Evolutionary conservation across 176 grass and related monocot genomes (phyloP).

Genomic region (Zizania latifolia): DNA sequence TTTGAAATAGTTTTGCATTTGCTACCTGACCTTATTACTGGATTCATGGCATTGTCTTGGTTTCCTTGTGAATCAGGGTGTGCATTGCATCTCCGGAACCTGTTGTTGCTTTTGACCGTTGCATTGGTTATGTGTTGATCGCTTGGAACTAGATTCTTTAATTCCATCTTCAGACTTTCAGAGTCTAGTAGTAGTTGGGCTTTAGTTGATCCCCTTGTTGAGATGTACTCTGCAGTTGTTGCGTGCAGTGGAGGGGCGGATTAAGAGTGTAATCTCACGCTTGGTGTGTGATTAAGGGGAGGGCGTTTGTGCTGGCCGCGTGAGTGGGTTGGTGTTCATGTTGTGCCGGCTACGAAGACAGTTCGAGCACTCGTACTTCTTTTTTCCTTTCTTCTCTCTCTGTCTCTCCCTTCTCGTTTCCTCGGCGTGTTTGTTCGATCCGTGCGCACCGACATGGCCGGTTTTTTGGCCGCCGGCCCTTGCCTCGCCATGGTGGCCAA

Average conservation of each 20-base stretch:
- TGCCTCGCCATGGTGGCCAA: not conserved
- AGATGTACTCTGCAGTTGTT: not conserved
- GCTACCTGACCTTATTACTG: not conserved
- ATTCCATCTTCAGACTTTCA: not conserved
- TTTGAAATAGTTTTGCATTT: conserved; percentile 25
- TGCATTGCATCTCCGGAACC: conserved; percentile 3
- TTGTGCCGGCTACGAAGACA: conserved; percentile 39
- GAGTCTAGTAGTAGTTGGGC: not conserved
- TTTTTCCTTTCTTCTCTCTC: not conserved
- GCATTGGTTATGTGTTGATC: not conserved
- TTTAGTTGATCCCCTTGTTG: not conserved
- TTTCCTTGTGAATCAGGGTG: not conserved
- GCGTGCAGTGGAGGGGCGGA: conserved; percentile 19
- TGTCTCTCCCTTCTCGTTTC: not conserved
- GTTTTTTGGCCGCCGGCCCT: not conserved
- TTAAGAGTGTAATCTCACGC: conserved; percentile 42
- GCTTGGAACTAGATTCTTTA: not conserved
- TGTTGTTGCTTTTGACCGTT: not conserved
- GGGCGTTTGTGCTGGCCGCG: conserved; percentile 42
- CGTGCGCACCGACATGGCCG: not conserved
- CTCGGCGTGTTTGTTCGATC: not conserved
- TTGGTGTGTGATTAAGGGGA: conserved; percentile 41
- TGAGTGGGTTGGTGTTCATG: conserved; percentile 35
- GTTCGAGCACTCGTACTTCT: conserved; percentile 2
- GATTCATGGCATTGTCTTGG: not conserved